These are phyloP conservation scores for Chlorella sorokiniana DNA, from an alignment of 139 green algal genomes.

Conservation along the genomic window DNA sequence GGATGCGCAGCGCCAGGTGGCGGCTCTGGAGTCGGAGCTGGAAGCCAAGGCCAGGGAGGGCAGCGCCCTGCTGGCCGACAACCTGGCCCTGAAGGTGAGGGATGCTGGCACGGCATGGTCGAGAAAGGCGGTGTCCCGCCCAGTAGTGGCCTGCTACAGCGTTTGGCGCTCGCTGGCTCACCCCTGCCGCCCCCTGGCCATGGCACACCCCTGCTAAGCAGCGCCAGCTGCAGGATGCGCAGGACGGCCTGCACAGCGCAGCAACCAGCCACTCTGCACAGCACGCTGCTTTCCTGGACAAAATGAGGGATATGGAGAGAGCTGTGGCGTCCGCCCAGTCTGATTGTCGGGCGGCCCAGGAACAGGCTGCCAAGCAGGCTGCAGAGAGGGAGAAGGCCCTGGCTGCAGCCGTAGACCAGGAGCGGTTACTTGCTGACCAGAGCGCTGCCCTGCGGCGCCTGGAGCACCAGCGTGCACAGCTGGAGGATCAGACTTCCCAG, in stretches of 20 bases:
- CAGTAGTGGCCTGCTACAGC: too few relatives aligned
- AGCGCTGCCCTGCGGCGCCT: too few relatives aligned
- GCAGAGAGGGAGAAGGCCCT: neutral
- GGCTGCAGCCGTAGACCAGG: neutral
- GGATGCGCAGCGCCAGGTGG: neutral
- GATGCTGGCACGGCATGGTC: too few relatives aligned
- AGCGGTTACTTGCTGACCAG: neutral
- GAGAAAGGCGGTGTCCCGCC: too few relatives aligned
- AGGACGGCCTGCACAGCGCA: conserved; percentile 9
- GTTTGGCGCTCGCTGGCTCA: too few relatives aligned
- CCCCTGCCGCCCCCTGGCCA: neutral
- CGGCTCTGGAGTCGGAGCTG: conserved; percentile 21
- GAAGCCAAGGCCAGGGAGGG: conserved; percentile 11
- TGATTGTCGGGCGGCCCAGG: neutral
- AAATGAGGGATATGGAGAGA: neutral
- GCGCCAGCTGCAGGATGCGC: conserved; percentile 21
- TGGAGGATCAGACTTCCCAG: neutral
- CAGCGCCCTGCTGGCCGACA: conserved; percentile 9
- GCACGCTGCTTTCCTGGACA: neutral
- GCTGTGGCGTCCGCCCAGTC: neutral
- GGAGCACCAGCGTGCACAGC: neutral
- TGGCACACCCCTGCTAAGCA: neutral
- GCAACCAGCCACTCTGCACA: neutral
- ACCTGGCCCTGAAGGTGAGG: conserved; percentile 14
- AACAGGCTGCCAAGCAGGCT: neutral